Percentiles rank a stretch among this genome's conserved stretches.
phyloP scores from a whole-genome alignment of 2,329 filamentous ascomycete genomes.

The Penicillium sp. region DNA sequence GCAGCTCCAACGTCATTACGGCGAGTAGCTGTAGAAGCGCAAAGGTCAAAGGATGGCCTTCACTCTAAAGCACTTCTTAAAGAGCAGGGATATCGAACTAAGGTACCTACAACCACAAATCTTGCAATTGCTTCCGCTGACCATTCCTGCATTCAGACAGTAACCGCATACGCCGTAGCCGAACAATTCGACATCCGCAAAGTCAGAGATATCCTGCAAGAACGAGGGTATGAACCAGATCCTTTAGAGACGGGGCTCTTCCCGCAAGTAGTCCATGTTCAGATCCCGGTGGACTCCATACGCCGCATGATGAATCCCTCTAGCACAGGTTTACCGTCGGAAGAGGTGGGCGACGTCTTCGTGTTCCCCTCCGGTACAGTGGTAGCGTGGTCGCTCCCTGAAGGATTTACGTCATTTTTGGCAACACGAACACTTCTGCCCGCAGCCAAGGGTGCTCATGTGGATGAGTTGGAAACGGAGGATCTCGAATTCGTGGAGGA shows the following conservation, averaged over 20 bases:
- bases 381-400: conserved; percentile 83
- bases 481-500: conserved; percentile 85
- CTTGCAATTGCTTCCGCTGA: conserved; percentile 4
- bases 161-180: conserved; percentile 65
- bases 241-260: conserved; percentile 60
- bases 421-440: conserved; percentile 69
- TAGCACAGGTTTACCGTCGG: conserved; percentile 38
- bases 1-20: conserved; percentile 71
- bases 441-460: conserved; percentile 71
- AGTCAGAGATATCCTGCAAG: conserved; percentile 55
- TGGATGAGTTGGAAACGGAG: conserved; percentile 73
- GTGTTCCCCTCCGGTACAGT: conserved; percentile 93
- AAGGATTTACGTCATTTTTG: conserved; percentile 65
- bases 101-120: conserved; percentile 24
- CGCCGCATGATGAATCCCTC: conserved; percentile 43
- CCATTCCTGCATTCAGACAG: conserved; percentile 37
- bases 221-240: conserved; percentile 60
- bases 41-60: conserved; percentile 56
- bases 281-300: conserved; percentile 47
- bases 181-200: conserved; percentile 61
- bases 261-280: conserved; percentile 63
- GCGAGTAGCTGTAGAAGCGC: conserved; percentile 80
- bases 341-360: conserved; percentile 75
- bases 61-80: conserved; percentile 45
- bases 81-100: conserved; percentile 39